Base-by-base conservation (phyloP, 2,329 filamentous ascomycete species). In the Colletotrichum nymphaeae region DNA sequence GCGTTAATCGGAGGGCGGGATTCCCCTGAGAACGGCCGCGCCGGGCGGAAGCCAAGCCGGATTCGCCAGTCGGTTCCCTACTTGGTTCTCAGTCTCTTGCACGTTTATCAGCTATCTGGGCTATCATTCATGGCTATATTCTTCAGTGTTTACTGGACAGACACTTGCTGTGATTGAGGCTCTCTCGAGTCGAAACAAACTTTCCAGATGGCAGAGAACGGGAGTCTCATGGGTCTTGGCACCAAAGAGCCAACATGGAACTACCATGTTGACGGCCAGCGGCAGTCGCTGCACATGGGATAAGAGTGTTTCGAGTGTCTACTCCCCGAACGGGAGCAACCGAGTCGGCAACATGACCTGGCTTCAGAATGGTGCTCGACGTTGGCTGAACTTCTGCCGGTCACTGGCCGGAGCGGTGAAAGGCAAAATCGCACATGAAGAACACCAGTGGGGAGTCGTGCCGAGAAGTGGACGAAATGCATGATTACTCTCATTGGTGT, bases 311-410 rank as follows among this genome's bases (percentile, higher is more conserved):
- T 73, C 71, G 60, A 66, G 60, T 28, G 11, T 52, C 22, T 24
- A 1, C 26, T 12, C 46, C 42, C 28, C 35, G 26, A 69, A 73
- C 71, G 70, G 70, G 67, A 73, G 46, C 70, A 60, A 66, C 71
- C 67, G 67, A 22, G 62, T 42, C 70, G 60, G 60, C 63, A 14
- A 28, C 28, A n/a, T 24, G 8, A 24, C 35, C 16, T 19, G n/a
- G n/a, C 16, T 63, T 26, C 35, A 49, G 14, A 19, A 14, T 30
- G n/a, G 9, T 32, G 26, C 19, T 30, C n/a, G 37, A 55, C 42
- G 42, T 59, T 62, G 58, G 55, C 66, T 64, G 70, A 69, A 72
- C 66, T 58, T 42, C 58, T 19, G 52, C 55, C 35, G 52, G 42
- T 42, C 65, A 24, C 57, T 53, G 6, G 7, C 22, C 37, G 30